These are phyloP conservation scores for Hypoxylon sp. DNA, from an alignment of 2,329 filamentous ascomycete species.

Conservation along the genomic window DNA sequence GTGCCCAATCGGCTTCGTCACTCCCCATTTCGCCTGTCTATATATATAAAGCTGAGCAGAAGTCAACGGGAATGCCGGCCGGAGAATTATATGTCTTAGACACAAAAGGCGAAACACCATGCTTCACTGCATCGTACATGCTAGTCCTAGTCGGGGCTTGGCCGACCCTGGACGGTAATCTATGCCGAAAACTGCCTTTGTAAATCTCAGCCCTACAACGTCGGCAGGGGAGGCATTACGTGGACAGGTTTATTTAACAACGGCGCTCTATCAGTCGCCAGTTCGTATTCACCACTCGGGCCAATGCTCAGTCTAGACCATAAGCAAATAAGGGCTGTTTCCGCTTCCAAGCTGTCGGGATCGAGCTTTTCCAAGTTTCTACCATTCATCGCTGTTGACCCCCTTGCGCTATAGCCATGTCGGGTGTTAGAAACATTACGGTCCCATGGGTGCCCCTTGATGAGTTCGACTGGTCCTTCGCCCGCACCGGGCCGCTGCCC, in stretches of 20 bases:
- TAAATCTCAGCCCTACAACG: conserved; percentile 10
- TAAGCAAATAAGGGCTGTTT: conserved; percentile 3
- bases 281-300: conserved; percentile 10
- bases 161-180: conserved; percentile 11
- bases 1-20: conserved; percentile 14
- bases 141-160: conserved; percentile 8
- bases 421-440: conserved; percentile 36
- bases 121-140: conserved; percentile 14
- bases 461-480: conserved; percentile 40
- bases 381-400: not conserved
- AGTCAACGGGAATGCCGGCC: conserved; percentile 10
- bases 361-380: not conserved
- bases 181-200: conserved; percentile 6
- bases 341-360: conserved; percentile 7
- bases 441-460: conserved; percentile 41
- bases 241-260: conserved; percentile 24
- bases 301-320: not conserved
- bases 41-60: conserved; percentile 30
- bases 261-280: conserved; percentile 7
- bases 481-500: conserved; percentile 33
- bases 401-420: conserved; percentile 20
- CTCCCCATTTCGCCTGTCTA: conserved; percentile 13
- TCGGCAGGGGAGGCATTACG: conserved; percentile 1
- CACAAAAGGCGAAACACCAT: conserved; percentile 1
- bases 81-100: conserved; percentile 22